Evolutionary conservation across 257 asterid genomes (phyloP).

Genomic region (Handroanthus guayacan): DNA sequence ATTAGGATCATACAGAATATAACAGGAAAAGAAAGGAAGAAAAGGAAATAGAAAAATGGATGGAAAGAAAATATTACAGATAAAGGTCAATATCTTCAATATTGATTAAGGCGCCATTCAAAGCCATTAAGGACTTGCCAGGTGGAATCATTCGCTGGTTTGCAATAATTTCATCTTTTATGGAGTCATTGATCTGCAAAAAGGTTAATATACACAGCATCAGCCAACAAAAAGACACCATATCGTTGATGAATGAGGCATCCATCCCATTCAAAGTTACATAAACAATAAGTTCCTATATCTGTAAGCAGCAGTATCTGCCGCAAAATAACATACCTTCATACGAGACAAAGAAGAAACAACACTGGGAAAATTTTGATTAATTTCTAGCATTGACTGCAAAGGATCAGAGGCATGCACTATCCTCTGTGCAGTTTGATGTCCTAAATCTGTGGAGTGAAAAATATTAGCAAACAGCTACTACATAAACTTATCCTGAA

Average conservation of each 20-base stretch:
- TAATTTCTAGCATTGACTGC: slow-evolving; percentile 95
- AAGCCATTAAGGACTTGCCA: slow-evolving; percentile 96
- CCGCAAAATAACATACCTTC: slow-evolving; percentile 67
- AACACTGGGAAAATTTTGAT: slow-evolving; percentile 90
- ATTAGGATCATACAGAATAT: slow-evolving; percentile 5
- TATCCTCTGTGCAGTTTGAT: slow-evolving; percentile 98
- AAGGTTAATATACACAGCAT: slow-evolving; percentile 41
- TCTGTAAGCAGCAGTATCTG: slow-evolving; percentile 23
- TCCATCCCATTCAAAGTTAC: slow-evolving; percentile 29
- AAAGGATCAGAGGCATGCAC: slow-evolving; percentile 97
- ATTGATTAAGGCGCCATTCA: slow-evolving; percentile 96
- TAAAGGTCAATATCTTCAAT: slow-evolving; percentile 94
- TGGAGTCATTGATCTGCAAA: slow-evolving; percentile 89
- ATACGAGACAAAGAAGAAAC: slow-evolving; percentile 95
- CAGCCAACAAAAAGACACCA: slow-evolving; percentile 33
- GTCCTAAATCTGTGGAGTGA: slow-evolving; percentile 80
- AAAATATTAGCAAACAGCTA: slow-evolving; percentile 30
- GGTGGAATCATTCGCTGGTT: slow-evolving; percentile 99
- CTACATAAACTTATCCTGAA: slow-evolving; percentile 8
- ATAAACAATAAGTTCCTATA: slow-evolving; percentile 25
- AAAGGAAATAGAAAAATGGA: slow-evolving; percentile 22
- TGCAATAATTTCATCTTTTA: slow-evolving; percentile 88
- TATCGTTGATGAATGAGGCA: slow-evolving; percentile 23
- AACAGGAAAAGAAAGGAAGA: slow-evolving; percentile 8
- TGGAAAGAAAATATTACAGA: slow-evolving; percentile 68